A percentile compares a stretch with the other conserved stretches of the same genome.
Evolutionary conservation across 192 early-diverging fungal genomes (phyloP).

Genomic region (Podila verticillata): DNA sequence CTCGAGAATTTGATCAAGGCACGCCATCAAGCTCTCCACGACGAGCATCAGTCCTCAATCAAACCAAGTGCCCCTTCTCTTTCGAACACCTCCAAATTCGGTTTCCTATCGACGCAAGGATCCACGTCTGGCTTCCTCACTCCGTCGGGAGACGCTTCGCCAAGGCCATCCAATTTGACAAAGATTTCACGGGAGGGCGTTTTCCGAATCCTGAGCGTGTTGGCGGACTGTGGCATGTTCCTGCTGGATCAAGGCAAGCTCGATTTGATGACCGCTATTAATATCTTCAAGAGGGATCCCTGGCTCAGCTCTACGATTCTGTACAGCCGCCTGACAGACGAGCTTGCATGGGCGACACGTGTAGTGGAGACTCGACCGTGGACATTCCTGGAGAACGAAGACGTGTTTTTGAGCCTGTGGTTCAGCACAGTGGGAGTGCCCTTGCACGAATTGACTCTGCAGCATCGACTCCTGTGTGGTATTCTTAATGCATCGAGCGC

Average conservation of each 20-base stretch:
- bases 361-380: slow-evolving; percentile 3
- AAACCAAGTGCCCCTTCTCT: neutral
- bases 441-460: slow-evolving; percentile 25
- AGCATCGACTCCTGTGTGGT: slow-evolving; percentile 13
- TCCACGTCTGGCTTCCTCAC: neutral
- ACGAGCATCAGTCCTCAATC: slow-evolving; percentile 1
- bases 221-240: slow-evolving; percentile 19
- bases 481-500: neutral
- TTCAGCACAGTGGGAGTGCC: slow-evolving; percentile 28
- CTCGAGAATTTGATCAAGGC: slow-evolving; percentile 10
- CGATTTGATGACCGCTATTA: neutral
- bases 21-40: slow-evolving; percentile 14
- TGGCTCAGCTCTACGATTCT: slow-evolving; percentile 23
- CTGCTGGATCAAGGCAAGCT: slow-evolving; percentile 6
- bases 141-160: neutral
- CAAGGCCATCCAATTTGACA: neutral
- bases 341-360: slow-evolving; percentile 27
- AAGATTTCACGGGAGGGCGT: slow-evolving; percentile 7
- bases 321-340: slow-evolving; percentile 11
- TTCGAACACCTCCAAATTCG: neutral
- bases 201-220: slow-evolving; percentile 1
- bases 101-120: neutral
- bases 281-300: slow-evolving; percentile 1
- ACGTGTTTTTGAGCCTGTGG: slow-evolving; percentile 24
- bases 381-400: slow-evolving; percentile 18